Base-by-base conservation (phyloP, 768 basidiomycete species). In the Mycena venus region DNA sequence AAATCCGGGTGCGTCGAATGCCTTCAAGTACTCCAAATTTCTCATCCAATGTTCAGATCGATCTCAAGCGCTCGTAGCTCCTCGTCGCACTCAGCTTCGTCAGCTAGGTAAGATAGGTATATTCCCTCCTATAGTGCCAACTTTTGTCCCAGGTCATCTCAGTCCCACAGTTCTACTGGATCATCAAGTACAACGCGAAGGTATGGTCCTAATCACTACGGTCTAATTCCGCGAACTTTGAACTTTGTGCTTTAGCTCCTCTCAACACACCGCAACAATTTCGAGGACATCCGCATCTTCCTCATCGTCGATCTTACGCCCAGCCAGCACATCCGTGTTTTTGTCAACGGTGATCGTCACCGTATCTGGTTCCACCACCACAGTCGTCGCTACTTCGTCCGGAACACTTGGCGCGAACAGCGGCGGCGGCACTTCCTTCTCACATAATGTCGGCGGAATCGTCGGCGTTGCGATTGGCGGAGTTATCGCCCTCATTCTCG, bases 381-480 rank as follows among this genome's bases (percentile, higher is more conserved):
- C 70, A 42, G 63, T 66, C 25, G 15, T 53, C 44, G 25, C 71
- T 21, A 51, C 64, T n/a, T 49, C 56, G 1, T 19, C 49, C 9
- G 36, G 32, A 3, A 12, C 23, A 1, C 61, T 66, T 19, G 29
- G 31, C 17, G 49, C 42, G 3, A 56, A 56, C 32, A 34, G 31
- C 32, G 12, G 56, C n/a, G 21, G 21, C 27, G 49, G 53, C 42
- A 21, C 10, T 8, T 12, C 53, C 2, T 72, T 72, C 34, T 4
- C 70, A 25, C 70, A 27, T 23, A 72, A 72, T 25, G 56, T 64
- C 42, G 70, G 70, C 32, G 70, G 55, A 17, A 72, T 72, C 44
- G 36, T 72, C 1, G 70, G 70, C 31, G 49, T 73, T 36, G 71
- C 71, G 0, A 14, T 73, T n/a, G 65, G 71, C n/a, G 56, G 71